Base-by-base conservation (phyloP, 768 basidiomycete species). In the Leucocoprinus leucothites region DNA sequence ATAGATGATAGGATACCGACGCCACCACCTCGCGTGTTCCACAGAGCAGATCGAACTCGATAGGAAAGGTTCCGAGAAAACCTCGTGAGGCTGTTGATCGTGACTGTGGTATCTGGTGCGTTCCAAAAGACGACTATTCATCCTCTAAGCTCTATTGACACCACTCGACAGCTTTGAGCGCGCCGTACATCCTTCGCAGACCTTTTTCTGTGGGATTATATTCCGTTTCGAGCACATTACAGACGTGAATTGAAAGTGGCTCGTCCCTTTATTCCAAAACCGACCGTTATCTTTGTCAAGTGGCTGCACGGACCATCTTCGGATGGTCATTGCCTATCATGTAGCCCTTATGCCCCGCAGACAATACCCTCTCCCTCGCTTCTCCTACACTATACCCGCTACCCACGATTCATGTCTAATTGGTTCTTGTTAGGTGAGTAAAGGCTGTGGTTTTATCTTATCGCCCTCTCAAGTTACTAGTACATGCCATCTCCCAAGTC, bases 301-400 rank as follows among this genome's bases (percentile, higher is more conserved):
- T 71, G 69, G 69, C 51, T 71, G 21, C 64, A 67, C 28, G 69
- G 69, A 2, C 66, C 67, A 1, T 67, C 67, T 21, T 67, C 68
- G 0, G 64, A 68, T 52, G 68, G 68, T 2, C 61, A 61, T 9
- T 71, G 69, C 45, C 69, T 68, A 0, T 67, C 68, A 51, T 71
- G 69, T 52, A 66, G 69, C 58, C 66, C 8, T 58, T 64, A 1
- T 69, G 68, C 43, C 65, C 65, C 1, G 56, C 65, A 0, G 60
- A 65, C 16, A 62, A 62, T 9, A 64, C 66, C 31, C 64, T 65
- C 31, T 64, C 66, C 3, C 65, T 69, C 26, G 61, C 63, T 1
- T 54, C 67, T 0, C 63, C 65, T 14, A 31, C 64, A 0, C 53
- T 66, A 18, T 44, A 54, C 7, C 28, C 41, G n/a, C n/a, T n/a